Evolutionary conservation across 140 eudicot genomes (phyloP).

Genomic region (Anethum foeniculum): DNA sequence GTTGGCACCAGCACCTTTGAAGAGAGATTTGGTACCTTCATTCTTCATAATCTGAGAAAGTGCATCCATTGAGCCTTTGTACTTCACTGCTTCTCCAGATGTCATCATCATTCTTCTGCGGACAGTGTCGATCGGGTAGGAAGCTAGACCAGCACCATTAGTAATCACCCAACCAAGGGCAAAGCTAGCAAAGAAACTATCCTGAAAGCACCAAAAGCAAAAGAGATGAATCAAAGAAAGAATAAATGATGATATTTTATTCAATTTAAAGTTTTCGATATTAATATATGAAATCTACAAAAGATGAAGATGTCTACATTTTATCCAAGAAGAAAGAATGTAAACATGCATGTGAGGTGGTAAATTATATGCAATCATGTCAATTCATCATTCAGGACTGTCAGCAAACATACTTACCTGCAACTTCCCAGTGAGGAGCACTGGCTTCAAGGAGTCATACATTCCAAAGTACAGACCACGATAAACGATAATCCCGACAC

Average conservation of each 20-base stretch:
- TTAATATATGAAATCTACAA: not conserved
- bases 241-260: not conserved
- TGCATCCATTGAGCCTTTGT: conserved; percentile 46
- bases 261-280: not conserved
- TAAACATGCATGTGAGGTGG: not conserved
- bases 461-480: conserved; percentile 42
- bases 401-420: conserved; percentile 15
- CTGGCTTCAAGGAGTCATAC: conserved; percentile 45
- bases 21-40: conserved; percentile 40
- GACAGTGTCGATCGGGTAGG: conserved; percentile 49
- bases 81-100: conserved; percentile 48
- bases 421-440: conserved; percentile 30
- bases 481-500: conserved; percentile 41
- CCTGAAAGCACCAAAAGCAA: conserved; percentile 24
- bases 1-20: conserved; percentile 55
- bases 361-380: not conserved
- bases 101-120: conserved; percentile 70
- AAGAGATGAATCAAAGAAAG: not conserved
- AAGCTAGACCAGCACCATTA: conserved; percentile 54
- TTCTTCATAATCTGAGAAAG: conserved; percentile 35
- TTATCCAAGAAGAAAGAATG: not conserved
- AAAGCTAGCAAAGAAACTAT: conserved; percentile 50
- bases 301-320: not conserved
- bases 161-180: conserved; percentile 49
- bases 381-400: not conserved